Evolutionary conservation across 176 grass and related monocot genomes (phyloP), one percentile per base, ranked within the genome.

Genomic region (Carex parvula): DNA sequence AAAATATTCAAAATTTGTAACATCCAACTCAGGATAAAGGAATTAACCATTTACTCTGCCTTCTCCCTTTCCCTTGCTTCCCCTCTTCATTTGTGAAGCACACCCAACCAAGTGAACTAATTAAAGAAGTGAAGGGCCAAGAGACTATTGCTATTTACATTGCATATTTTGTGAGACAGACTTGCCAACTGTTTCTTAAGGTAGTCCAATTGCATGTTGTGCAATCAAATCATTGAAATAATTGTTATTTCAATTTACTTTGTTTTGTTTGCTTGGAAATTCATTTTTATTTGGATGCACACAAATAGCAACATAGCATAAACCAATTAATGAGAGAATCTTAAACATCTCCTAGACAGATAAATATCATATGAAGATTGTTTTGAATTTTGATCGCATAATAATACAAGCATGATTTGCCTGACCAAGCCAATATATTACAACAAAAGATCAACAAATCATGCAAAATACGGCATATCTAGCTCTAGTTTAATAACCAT

Each of bases 321-420:
- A 22, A 46, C 35, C 68, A 21, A 42, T 20, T 46, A 67, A 35
- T 14, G 20, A n/a, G n/a, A n/a, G n/a, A n/a, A 48, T 48, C 39
- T 71, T 22, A 71, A 71, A 21, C 18, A 71, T 44, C 18, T 71
- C 18, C 44, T 14, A 53, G 18, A 22, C 14, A 77, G 24, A 77
- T 54, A 57, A 77, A 78, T 56, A 78, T 6, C 73, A 56, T 71
- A 77, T 55, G 21, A 2, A 44, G 18, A 33, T 57, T 16, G 14
- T 33, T n/a, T 75, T 56, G 5, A 53, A 77, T 56, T 78, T 57
- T 57, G 26, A 56, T 78, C 2, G 15, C 35, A 77, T 35, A 35
- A 35, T 35, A 39, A 78, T 30, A 78, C 52, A 78, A 78, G 50
- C 50, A 56, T 56, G 73, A 57, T 78, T 74, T n/a, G n/a, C n/a